Evolutionary conservation across 148 eudicot species (phyloP).

Genomic region (Mesembryanthemum crystallinum): DNA sequence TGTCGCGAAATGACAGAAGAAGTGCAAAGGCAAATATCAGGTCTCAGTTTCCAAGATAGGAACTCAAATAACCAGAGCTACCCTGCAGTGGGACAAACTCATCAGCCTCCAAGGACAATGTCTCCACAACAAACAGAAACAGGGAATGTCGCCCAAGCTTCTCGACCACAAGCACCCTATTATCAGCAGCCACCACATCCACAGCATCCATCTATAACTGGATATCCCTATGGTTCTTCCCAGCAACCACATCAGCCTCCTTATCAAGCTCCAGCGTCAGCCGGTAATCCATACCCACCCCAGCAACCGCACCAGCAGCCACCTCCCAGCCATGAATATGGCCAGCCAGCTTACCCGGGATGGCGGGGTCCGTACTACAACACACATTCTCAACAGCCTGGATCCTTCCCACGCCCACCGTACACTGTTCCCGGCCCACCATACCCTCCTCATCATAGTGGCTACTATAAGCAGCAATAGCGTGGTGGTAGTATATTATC

Average conservation of each 20-base stretch:
- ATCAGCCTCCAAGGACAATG: slow-evolving; percentile 51
- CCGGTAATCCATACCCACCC: slow-evolving; percentile 46
- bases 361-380: slow-evolving; percentile 91
- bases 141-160: slow-evolving; percentile 37
- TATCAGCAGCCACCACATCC: slow-evolving; percentile 48
- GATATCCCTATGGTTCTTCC: slow-evolving; percentile 41
- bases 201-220: slow-evolving; percentile 35
- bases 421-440: slow-evolving; percentile 61
- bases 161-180: slow-evolving; percentile 48
- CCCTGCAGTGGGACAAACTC: slow-evolving; percentile 55
- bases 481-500: neutral
- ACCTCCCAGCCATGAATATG: slow-evolving; percentile 56
- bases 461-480: slow-evolving; percentile 69
- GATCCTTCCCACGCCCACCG: slow-evolving; percentile 78
- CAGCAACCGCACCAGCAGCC: slow-evolving; percentile 63
- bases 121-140: slow-evolving; percentile 47
- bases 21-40: slow-evolving; percentile 77
- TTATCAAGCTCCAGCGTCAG: slow-evolving; percentile 36
- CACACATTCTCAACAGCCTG: slow-evolving; percentile 63
- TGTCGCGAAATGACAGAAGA: slow-evolving; percentile 95
- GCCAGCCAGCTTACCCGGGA: slow-evolving; percentile 92
- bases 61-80: slow-evolving; percentile 51
- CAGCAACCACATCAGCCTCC: slow-evolving; percentile 47
- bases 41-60: slow-evolving; percentile 83
- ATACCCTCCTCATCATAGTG: slow-evolving; percentile 82